Percentiles rank a stretch among this genome's conserved stretches.
phyloP scores from a whole-genome alignment of 192 early-diverging fungal species.

The Entomortierella parvispora region DNA sequence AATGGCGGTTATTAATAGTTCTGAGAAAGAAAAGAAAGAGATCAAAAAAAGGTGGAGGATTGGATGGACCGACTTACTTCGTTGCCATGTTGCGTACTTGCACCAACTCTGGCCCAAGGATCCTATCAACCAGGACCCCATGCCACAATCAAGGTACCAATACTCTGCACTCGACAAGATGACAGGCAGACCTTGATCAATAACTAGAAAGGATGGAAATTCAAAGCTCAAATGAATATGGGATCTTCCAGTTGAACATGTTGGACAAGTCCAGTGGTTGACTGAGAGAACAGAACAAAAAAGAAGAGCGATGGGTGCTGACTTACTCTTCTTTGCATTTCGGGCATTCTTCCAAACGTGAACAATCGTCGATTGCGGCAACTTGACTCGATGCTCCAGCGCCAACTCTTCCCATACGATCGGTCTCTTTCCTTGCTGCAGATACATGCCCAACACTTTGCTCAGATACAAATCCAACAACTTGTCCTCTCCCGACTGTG shows the following conservation, averaged over 20 bases:
- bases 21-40: not conserved
- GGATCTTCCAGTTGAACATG: not conserved
- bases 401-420: conserved; percentile 50
- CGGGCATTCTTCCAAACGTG: conserved; percentile 47
- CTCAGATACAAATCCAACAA: conserved; percentile 81
- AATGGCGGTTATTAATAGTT: not conserved
- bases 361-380: conserved; percentile 31
- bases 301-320: not conserved
- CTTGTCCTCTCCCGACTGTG: conserved; percentile 56
- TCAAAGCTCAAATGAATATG: conserved; percentile 8
- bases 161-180: conserved; percentile 71
- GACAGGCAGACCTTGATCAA: conserved; percentile 71
- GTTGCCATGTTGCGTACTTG: conserved; percentile 31
- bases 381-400: conserved; percentile 28
- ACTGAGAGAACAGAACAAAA: not conserved
- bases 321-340: conserved; percentile 38
- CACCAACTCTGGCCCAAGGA: conserved; percentile 47
- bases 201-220: conserved; percentile 64
- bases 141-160: conserved; percentile 86
- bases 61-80: conserved; percentile 34
- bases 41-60: too few relatives aligned
- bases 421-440: conserved; percentile 25
- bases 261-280: not conserved
- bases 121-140: conserved; percentile 71
- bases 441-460: conserved; percentile 27